Evolutionary conservation across 164 flowering plant genomes (phyloP).

Genomic region (Aristolochia californica): DNA sequence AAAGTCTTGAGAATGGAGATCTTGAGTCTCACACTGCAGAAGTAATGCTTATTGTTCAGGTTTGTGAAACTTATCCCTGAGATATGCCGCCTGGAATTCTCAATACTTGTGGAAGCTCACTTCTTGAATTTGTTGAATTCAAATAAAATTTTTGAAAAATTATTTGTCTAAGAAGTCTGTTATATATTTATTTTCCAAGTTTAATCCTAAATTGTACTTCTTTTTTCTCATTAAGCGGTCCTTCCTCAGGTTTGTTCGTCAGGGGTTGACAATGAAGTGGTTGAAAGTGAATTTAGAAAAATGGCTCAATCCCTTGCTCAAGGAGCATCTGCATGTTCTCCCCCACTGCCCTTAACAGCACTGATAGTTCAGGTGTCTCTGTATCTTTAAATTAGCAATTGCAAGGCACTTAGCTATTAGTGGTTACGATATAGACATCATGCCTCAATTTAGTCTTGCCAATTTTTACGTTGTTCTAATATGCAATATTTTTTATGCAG

Average conservation of each 20-base stretch:
- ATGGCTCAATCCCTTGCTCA: constrained; percentile 47
- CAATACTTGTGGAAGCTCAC: too few relatives aligned
- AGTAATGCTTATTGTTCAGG: constrained; percentile 94
- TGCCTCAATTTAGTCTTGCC: not conserved
- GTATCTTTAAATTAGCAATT: not conserved
- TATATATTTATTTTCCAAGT: too few relatives aligned
- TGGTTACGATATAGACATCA: too few relatives aligned
- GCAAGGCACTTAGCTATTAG: too few relatives aligned
- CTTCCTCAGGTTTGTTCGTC: constrained; percentile 47
- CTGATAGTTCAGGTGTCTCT: constrained; percentile 74
- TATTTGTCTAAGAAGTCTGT: too few relatives aligned
- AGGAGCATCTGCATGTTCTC: constrained; percentile 47
- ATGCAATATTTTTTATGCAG: constrained; percentile 27
- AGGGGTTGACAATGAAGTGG: constrained; percentile 38
- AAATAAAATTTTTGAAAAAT: too few relatives aligned
- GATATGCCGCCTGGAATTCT: not conserved
- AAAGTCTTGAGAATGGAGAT: constrained; percentile 25
- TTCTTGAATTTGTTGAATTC: too few relatives aligned
- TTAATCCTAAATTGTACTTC: too few relatives aligned
- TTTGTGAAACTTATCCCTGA: constrained; percentile 10
- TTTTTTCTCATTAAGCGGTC: too few relatives aligned
- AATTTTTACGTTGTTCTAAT: not conserved
- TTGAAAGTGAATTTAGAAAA: constrained; percentile 46
- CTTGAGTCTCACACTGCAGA: constrained; percentile 42
- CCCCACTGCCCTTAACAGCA: constrained; percentile 61